Conservation (phyloP, 169 alveolate species). For the Plasmodium cynomolgi region DNA sequence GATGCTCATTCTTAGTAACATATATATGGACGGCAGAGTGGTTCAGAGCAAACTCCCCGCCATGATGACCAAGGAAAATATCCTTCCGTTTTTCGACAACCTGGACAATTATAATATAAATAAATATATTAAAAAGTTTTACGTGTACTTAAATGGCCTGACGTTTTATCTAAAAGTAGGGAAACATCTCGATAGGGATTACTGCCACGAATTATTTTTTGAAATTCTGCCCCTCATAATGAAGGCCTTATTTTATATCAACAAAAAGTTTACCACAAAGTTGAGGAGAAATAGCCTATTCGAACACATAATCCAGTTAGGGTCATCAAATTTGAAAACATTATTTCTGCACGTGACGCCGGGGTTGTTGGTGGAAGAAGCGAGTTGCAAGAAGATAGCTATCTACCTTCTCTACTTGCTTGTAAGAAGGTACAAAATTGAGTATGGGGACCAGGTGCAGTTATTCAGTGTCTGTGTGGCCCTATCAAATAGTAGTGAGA, state of each 20-base stretch:
- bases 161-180: constrained; percentile 50
- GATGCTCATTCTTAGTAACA: constrained; percentile 5
- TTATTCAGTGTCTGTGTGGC: constrained; percentile 30
- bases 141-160: constrained; percentile 23
- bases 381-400: constrained; percentile 45
- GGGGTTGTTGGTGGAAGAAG: constrained; percentile 61
- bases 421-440: constrained; percentile 48
- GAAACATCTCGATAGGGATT: constrained; percentile 25
- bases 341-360: constrained; percentile 59
- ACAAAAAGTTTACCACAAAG: constrained; percentile 55
- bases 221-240: constrained; percentile 34
- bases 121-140: constrained; percentile 59
- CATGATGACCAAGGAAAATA: constrained; percentile 43
- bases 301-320: constrained; percentile 38
- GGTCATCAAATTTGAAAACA: constrained; percentile 10
- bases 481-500: constrained; percentile 16
- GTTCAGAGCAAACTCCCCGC: constrained; percentile 22
- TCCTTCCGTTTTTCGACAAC: constrained; percentile 34
- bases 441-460: constrained; percentile 35
- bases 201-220: constrained; percentile 23
- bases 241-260: constrained; percentile 63
- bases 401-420: constrained; percentile 32
- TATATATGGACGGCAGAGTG: constrained; percentile 19
- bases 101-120: constrained; percentile 24
- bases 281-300: constrained; percentile 32